Conservation (phyloP, 176 grass and related monocot genomes). For the Alopecurus myosuroides region DNA sequence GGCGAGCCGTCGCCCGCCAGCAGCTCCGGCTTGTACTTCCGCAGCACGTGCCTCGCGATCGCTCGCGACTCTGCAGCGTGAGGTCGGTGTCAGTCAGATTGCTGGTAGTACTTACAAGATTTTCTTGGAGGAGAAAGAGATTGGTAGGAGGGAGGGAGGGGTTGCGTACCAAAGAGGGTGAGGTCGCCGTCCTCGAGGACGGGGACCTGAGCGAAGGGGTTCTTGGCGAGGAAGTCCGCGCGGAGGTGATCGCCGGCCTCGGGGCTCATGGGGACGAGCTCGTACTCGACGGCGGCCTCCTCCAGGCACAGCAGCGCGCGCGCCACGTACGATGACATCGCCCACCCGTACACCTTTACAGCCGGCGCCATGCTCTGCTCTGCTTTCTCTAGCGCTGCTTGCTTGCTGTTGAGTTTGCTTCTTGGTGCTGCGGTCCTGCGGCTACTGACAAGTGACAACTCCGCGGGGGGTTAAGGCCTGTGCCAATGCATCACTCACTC, state of each 20-base stretch:
- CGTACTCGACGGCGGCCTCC: conserved; percentile 33
- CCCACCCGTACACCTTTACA: neutral
- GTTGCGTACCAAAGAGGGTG: neutral
- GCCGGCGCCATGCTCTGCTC: neutral
- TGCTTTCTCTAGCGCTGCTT: neutral
- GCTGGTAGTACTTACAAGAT: too few species aligned
- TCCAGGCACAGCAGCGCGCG: conserved; percentile 45
- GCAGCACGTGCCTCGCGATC: conserved; percentile 4
- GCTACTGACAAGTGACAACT: neutral
- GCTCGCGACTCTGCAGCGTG: conserved; percentile 23
- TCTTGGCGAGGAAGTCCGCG: conserved; percentile 25
- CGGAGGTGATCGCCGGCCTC: neutral
- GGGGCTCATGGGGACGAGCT: neutral
- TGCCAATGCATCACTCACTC: too few species aligned
- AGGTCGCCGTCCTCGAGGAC: conserved; percentile 34
- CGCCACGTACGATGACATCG: conserved; percentile 22
- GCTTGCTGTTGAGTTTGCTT: neutral
- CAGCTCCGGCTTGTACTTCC: conserved; percentile 17
- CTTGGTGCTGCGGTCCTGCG: neutral
- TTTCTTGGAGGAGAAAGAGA: too few species aligned
- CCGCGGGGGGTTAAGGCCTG: too few species aligned
- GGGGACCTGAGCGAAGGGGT: conserved; percentile 34
- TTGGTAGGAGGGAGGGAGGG: too few species aligned
- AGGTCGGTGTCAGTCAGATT: too few species aligned
- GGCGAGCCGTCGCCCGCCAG: neutral